Conservation (phyloP, 1,284 basidiomycete genomes). For the Paramarasmius palmivorus region DNA sequence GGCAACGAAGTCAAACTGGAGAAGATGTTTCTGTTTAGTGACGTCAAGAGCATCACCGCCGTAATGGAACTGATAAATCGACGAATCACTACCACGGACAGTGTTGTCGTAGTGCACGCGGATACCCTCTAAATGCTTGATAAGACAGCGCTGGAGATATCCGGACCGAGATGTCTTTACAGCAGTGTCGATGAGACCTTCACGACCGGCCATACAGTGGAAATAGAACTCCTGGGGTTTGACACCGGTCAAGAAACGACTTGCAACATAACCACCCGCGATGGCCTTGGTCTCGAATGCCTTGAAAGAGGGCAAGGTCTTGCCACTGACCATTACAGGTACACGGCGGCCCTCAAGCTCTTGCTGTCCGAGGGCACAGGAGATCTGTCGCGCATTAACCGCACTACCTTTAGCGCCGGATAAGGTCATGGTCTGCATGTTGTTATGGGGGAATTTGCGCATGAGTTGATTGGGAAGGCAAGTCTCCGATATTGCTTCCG, state of each 20-base stretch:
- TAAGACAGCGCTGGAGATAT: constrained; percentile 96
- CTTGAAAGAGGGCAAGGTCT: constrained; percentile 97
- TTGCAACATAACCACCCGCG: constrained; percentile 99
- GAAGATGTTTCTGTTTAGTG: constrained; percentile 91
- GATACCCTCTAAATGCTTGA: constrained; percentile 98
- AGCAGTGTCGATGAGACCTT: constrained; percentile 98
- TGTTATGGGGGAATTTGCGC: constrained; percentile 95
- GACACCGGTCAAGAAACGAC: constrained; percentile 98
- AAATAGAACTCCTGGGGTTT: constrained; percentile 99
- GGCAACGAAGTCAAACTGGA: constrained; percentile 92
- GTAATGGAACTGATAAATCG: constrained; percentile 96
- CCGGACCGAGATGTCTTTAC: constrained; percentile 99
- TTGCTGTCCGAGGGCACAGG: constrained; percentile 95
- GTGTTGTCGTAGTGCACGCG: constrained; percentile 98
- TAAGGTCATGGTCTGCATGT: constrained; percentile 99
- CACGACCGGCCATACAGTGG: constrained; percentile 99
- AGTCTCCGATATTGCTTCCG: constrained; percentile 87
- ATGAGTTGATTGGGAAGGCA: constrained; percentile 89
- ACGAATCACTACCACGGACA: constrained; percentile 92
- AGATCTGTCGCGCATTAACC: constrained; percentile 98
- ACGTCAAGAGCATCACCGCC: constrained; percentile 97
- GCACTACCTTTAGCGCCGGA: constrained; percentile 98
- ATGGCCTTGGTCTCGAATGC: constrained; percentile 96
- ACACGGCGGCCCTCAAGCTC: constrained; percentile 98
- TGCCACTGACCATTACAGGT: constrained; percentile 98